These are phyloP conservation scores for Penicillium sp. DNA, from an alignment of 2,329 filamentous ascomycete genomes.

Conservation along the genomic window DNA sequence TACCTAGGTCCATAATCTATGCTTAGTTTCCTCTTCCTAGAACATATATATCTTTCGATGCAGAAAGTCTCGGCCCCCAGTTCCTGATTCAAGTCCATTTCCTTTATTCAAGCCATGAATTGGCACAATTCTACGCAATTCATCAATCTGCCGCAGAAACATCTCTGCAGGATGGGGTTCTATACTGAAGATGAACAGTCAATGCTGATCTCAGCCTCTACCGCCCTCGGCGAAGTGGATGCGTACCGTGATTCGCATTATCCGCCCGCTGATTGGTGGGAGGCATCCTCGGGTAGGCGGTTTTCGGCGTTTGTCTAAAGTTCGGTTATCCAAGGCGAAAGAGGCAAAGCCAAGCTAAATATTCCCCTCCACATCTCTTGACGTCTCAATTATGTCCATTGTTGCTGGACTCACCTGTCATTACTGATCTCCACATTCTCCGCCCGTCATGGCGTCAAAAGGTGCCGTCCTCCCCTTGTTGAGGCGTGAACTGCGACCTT, in stretches of 20 bases:
- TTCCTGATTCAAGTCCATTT: too few relatives aligned
- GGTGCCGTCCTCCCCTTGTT: constrained; percentile 38
- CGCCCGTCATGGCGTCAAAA: constrained; percentile 38
- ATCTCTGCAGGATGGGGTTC: too few relatives aligned
- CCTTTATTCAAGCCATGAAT: too few relatives aligned
- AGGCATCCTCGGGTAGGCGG: constrained; percentile 20
- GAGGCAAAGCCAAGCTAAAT: not conserved
- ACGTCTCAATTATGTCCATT: constrained; percentile 13
- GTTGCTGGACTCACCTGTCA: constrained; percentile 6
- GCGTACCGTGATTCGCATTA: constrained; percentile 23
- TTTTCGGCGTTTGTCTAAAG: constrained; percentile 21
- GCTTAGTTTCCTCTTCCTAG: too few relatives aligned
- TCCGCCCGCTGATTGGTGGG: constrained; percentile 24
- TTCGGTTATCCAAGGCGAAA: constrained; percentile 25
- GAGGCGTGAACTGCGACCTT: constrained; percentile 37
- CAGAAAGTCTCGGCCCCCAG: too few relatives aligned
- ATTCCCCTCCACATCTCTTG: not conserved
- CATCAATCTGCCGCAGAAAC: too few relatives aligned
- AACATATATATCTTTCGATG: too few relatives aligned
- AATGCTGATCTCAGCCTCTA: not conserved
- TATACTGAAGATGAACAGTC: too few relatives aligned
- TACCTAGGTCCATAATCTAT: too few relatives aligned
- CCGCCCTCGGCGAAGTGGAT: constrained; percentile 11
- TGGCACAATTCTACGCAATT: too few relatives aligned
- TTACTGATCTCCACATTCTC: constrained; percentile 1